Base-by-base conservation (phyloP, 192 early-diverging fungal species). In the Backusella parvicylindrica region DNA sequence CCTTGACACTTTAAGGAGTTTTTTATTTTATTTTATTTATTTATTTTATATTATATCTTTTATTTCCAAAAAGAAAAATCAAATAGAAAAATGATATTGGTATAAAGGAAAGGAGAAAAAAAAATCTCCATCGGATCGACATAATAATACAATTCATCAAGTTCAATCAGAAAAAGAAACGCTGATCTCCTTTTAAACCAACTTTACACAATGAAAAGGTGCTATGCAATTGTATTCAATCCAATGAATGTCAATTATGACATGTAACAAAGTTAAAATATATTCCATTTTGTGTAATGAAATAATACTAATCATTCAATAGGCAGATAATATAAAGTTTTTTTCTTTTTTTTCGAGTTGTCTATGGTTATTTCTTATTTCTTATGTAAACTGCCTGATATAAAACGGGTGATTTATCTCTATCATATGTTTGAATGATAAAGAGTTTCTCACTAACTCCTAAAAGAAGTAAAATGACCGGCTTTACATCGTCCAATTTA, bases 1-100 rank as follows among this genome's bases (percentile, higher is more conserved):
- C 35, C 26, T 68, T 40, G 67, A 68, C 37, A 68, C 67, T 68
- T 38, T 68, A 47, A n/a, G 43, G 43, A 47, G 43, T n/a, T 47
- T 47, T n/a, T n/a, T n/a, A n/a, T n/a, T n/a, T n/a, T n/a, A n/a
- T n/a, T n/a, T n/a, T n/a, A n/a, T n/a, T 47, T 47, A 47, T 47
- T 47, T 47, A 47, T 47, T 47, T 47, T 47, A 47, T n/a, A 47
- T 47, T 47, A 47, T 6, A 47, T 47, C 43, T 47, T 47, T 47
- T 47, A n/a, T 47, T 47, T 47, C 43, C 43, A 47, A 47, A 47
- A 47, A 47, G 43, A 47, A 47, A 47, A 47, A 18, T 56, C 7
- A 26, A 56, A 56, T 12, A 56, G 23, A 26, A 56, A 56, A 23
- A 56, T 21, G 21, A 56, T 23, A 16, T 56, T 26, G 50, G 7